Evolutionary conservation across 73 alveolate genomes (phyloP).

Genomic region (Blepharisma japonicum): DNA sequence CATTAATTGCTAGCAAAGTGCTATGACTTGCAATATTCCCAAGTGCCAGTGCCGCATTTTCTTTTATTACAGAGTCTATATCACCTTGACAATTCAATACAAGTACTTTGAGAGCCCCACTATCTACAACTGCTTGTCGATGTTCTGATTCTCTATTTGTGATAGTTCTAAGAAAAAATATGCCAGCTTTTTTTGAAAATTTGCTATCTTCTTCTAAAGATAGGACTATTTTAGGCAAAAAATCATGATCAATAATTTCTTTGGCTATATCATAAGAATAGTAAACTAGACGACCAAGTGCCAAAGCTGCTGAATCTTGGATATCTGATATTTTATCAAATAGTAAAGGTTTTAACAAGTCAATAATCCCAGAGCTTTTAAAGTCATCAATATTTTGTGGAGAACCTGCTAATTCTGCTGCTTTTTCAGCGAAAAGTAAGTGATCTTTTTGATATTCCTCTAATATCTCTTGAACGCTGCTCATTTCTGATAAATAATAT

Average conservation of each 20-base stretch:
- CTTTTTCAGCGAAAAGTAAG: not conserved
- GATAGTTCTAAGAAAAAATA: slow-evolving; percentile 73
- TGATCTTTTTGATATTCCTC: not conserved
- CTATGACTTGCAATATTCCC: slow-evolving; percentile 93
- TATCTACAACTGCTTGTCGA: slow-evolving; percentile 90
- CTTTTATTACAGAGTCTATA: slow-evolving; percentile 98
- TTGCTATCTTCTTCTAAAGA: slow-evolving; percentile 97
- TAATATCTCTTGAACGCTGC: too few species aligned
- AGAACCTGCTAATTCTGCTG: not conserved
- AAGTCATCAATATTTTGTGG: not conserved
- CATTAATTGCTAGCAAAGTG: slow-evolving; percentile 89
- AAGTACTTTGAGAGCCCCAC: slow-evolving; percentile 98
- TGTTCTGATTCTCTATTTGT: not conserved
- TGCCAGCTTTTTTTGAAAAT: slow-evolving; percentile 98
- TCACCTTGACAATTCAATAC: slow-evolving; percentile 96
- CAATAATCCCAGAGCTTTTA: not conserved
- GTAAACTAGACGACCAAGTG: slow-evolving; percentile 98
- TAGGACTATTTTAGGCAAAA: slow-evolving; percentile 94
- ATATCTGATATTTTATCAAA: slow-evolving; percentile 93
- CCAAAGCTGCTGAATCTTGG: slow-evolving; percentile 98
- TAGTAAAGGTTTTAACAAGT: not conserved
- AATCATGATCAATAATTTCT: slow-evolving; percentile 90
- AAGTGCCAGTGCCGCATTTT: slow-evolving; percentile 96
- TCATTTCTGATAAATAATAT: too few species aligned
- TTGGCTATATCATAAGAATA: slow-evolving; percentile 93